phyloP scores from a whole-genome alignment of 768 basidiomycete genomes.

The Chalciporus chontae region DNA sequence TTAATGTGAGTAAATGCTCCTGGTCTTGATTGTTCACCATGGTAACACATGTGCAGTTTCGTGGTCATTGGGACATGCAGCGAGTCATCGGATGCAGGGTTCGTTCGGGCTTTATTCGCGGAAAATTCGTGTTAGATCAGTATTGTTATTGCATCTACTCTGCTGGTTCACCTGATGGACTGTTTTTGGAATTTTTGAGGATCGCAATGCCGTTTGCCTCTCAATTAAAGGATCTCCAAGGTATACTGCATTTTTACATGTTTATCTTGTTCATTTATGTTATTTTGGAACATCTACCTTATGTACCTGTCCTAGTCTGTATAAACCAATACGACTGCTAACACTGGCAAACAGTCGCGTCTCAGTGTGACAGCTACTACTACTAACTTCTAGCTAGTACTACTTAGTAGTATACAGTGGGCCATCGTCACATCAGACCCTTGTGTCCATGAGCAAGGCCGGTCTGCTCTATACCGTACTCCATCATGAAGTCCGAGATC shows the following conservation, averaged over 20 bases:
- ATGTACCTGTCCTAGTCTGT: conserved; percentile 26
- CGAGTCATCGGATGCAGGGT: conserved; percentile 5
- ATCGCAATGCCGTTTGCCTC: conserved; percentile 20
- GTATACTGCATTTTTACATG: conserved; percentile 34
- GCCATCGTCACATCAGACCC: neutral
- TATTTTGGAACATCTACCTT: conserved; percentile 34
- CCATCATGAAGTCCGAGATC: conserved; percentile 19
- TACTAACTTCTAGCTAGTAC: no score
- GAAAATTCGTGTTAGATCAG: conserved; percentile 27
- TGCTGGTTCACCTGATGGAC: conserved; percentile 27
- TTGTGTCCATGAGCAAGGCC: conserved; percentile 6
- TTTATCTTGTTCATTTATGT: conserved; percentile 37
- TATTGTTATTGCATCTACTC: conserved; percentile 29
- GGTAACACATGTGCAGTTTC: neutral
- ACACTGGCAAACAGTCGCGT: neutral
- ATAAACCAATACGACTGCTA: neutral
- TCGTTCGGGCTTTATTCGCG: conserved; percentile 10
- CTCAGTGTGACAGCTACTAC: no score
- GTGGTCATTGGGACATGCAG: neutral
- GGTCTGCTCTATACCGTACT: neutral
- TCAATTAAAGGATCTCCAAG: conserved; percentile 31
- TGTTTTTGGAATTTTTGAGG: conserved; percentile 31
- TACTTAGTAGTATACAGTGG: no score
- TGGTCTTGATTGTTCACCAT: neutral
- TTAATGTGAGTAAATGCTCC: conserved; percentile 12